phyloP scores from a whole-genome alignment of 1,139 yeast species.

The Kluyveromyces sp. region DNA sequence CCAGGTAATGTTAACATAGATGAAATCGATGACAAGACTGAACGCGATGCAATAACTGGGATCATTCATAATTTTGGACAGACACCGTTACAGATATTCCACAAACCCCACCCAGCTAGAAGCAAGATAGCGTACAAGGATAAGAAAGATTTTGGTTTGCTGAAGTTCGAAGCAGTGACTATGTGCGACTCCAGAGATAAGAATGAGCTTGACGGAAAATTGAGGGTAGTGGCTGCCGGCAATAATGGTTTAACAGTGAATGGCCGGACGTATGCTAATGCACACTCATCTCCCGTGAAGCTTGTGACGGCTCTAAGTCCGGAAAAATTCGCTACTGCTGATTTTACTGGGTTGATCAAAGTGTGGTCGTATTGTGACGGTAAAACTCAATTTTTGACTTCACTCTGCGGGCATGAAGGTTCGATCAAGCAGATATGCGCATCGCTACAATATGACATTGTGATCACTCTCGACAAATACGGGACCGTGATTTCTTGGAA shows the following conservation, averaged over 20 bases:
- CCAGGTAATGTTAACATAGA: conserved; percentile 78
- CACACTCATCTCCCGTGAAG: conserved; percentile 24
- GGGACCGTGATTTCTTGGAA: conserved; percentile 59
- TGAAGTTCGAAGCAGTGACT: conserved; percentile 2
- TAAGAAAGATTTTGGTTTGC: conserved; percentile 7
- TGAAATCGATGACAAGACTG: conserved; percentile 60
- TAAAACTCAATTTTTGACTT: conserved; percentile 3
- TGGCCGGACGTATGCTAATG: conserved; percentile 18
- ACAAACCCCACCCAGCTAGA: conserved; percentile 52
- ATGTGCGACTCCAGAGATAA: neutral
- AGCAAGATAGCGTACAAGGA: conserved; percentile 24
- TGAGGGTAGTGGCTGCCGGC: neutral
- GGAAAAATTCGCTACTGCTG: conserved; percentile 43
- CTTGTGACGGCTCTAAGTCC: conserved; percentile 21
- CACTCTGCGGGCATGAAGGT: conserved; percentile 48
- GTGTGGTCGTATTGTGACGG: conserved; percentile 40
- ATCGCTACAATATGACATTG: conserved; percentile 45
- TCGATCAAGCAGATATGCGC: conserved; percentile 39
- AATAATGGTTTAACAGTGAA: conserved; percentile 19
- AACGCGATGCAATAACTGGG: conserved; percentile 68
- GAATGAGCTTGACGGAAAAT: neutral
- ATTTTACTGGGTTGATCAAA: conserved; percentile 49
- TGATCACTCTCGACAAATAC: conserved; percentile 44
- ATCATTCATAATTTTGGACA: conserved; percentile 88
- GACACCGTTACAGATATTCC: conserved; percentile 68